Evolutionary conservation across 805 yeast genomes (phyloP).

Genomic region (Starmerella sp.): DNA sequence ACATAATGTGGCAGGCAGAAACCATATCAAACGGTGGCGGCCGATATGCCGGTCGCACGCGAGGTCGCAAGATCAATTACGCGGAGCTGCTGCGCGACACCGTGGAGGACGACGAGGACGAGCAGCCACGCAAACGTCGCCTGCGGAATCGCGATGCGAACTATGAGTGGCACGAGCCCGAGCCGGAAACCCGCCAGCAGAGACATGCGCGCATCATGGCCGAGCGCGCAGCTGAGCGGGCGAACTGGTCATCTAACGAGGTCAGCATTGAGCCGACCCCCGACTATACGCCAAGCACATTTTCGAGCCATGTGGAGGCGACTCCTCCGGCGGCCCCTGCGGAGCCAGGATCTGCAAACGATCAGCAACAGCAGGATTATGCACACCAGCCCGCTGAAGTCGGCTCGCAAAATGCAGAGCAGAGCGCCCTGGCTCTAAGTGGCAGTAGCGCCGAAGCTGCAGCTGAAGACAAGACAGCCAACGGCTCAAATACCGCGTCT

Average conservation of each 20-base stretch:
- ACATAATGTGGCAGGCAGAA: slow-evolving; percentile 18
- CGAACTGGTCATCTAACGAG: background rate
- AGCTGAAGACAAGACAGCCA: too few species aligned
- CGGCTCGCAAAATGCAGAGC: too few species aligned
- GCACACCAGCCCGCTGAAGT: background rate
- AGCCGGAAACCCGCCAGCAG: slow-evolving; percentile 20
- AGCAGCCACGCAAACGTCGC: slow-evolving; percentile 7
- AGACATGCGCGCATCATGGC: slow-evolving; percentile 20
- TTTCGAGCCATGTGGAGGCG: background rate
- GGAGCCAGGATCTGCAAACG: too few species aligned
- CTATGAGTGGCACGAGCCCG: slow-evolving; percentile 17
- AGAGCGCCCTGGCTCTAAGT: too few species aligned
- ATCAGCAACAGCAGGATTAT: too few species aligned
- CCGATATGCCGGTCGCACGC: slow-evolving; percentile 15
- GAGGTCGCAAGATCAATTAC: slow-evolving; percentile 16
- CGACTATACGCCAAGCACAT: background rate
- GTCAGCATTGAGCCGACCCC: background rate
- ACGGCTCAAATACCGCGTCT: too few species aligned
- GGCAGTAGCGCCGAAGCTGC: too few species aligned
- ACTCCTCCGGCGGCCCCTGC: too few species aligned
- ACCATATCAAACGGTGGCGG: slow-evolving; percentile 25
- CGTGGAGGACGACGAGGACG: slow-evolving; percentile 8
- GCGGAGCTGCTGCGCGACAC: slow-evolving; percentile 10
- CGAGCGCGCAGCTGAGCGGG: slow-evolving; percentile 15
- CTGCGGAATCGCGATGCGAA: slow-evolving; percentile 13